phyloP scores from a whole-genome alignment of 257 asterid genomes.

The Solanum sejunctum region DNA sequence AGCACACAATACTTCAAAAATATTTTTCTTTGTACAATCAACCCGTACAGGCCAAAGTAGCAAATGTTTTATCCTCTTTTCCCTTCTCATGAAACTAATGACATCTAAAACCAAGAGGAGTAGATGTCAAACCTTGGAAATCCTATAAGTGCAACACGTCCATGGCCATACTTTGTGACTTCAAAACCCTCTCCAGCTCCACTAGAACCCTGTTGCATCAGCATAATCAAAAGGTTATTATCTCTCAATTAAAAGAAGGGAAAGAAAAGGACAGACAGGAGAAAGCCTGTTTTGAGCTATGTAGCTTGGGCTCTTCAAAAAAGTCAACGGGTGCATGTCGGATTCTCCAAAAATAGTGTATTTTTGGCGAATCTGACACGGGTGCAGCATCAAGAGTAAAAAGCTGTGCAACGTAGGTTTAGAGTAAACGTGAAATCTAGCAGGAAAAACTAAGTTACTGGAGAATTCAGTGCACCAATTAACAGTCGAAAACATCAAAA shows the following conservation, averaged over 20 bases:
- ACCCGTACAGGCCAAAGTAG: background rate
- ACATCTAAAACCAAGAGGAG: background rate
- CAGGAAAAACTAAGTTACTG: background rate
- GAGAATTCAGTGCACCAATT: background rate
- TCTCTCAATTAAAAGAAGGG: background rate
- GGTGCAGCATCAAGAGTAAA: no score
- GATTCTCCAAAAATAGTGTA: no score
- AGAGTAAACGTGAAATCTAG: background rate
- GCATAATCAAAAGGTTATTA: background rate
- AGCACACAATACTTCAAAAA: background rate
- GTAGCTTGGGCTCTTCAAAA: no score
- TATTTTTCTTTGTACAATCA: background rate
- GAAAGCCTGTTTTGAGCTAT: background rate
- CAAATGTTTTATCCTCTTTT: background rate
- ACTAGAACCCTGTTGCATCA: slow-evolving; percentile 57
- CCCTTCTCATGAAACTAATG: background rate
- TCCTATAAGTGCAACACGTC: slow-evolving; percentile 96
- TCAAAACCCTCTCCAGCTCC: slow-evolving; percentile 98
- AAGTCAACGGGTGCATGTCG: no score
- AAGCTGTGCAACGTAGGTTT: background rate
- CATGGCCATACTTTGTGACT: slow-evolving; percentile 95
- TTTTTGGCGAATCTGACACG: no score
- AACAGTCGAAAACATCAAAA: background rate
- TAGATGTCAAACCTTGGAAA: slow-evolving; percentile 72
- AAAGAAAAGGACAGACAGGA: background rate